Percentiles rank a stretch among this genome's conserved stretches.
Evolutionary conservation across 306 rosid genomes (phyloP).

Genomic region (Vigna trinervia): DNA sequence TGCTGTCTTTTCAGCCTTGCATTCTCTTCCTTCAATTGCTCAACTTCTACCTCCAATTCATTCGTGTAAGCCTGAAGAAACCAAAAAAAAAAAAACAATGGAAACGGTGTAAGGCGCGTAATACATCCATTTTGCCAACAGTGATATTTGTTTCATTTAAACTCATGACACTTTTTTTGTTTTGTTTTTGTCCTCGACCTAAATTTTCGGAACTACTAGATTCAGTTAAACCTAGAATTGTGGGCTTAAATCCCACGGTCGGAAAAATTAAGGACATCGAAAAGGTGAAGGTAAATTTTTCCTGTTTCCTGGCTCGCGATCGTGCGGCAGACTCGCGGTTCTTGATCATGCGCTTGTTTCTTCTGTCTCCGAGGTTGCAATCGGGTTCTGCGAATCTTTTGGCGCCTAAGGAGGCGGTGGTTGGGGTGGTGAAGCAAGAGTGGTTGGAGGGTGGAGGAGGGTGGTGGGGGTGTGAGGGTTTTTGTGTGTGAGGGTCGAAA

Average conservation of each 20-base stretch:
- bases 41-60: constrained; percentile 74
- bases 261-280: neutral
- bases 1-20: constrained; percentile 67
- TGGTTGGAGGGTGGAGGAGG: neutral
- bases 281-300: constrained; percentile 7
- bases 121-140: neutral
- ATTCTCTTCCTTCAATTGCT: constrained; percentile 65
- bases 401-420: neutral
- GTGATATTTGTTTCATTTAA: neutral
- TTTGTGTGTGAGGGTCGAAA: neutral
- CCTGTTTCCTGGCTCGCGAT: constrained; percentile 95
- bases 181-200: neutral
- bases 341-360: constrained; percentile 87
- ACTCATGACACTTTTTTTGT: neutral
- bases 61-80: constrained; percentile 79
- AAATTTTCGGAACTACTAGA: neutral
- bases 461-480: neutral
- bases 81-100: neutral
- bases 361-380: constrained; percentile 39
- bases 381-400: constrained; percentile 53
- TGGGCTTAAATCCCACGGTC: no score
- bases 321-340: constrained; percentile 96
- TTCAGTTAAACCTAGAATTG: neutral
- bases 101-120: neutral
- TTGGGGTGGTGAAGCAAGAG: neutral